phyloP scores from a whole-genome alignment of 768 basidiomycete genomes.

The Ramaria sp. region DNA sequence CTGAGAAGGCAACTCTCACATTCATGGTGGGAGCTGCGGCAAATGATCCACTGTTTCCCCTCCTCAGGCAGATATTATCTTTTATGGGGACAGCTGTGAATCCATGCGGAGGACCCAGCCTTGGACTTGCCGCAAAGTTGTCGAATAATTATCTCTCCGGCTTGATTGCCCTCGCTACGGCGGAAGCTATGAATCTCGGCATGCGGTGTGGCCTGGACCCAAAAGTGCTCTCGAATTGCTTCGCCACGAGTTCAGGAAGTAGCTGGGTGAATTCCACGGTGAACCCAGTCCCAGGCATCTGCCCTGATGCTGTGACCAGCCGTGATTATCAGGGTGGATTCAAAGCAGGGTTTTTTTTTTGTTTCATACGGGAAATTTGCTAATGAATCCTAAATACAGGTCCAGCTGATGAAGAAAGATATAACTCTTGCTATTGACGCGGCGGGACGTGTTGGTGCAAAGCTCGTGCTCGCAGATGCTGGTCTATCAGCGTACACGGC shows the following conservation, averaged over 20 bases:
- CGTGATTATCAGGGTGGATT: conserved; percentile 10
- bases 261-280: conserved; percentile 10
- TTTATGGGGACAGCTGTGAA: conserved; percentile 8
- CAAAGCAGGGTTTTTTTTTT: conserved; percentile 2
- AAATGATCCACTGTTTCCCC: conserved; percentile 3
- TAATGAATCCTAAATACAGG: neutral
- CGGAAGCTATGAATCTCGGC: conserved; percentile 12
- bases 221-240: conserved; percentile 5
- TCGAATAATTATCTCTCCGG: conserved; percentile 12
- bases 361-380: neutral
- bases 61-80: neutral
- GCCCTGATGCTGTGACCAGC: conserved; percentile 11
- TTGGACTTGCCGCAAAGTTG: conserved; percentile 10
- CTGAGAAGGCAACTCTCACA: conserved; percentile 7
- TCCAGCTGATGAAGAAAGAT: conserved; percentile 12
- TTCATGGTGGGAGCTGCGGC: conserved; percentile 6
- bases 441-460: conserved; percentile 4
- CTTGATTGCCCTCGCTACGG: conserved; percentile 11
- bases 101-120: conserved; percentile 6
- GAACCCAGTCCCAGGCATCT: conserved; percentile 11
- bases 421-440: conserved; percentile 8
- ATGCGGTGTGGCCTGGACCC: conserved; percentile 10
- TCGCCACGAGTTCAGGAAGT: conserved; percentile 7
- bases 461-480: conserved; percentile 10
- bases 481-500: conserved; percentile 7